A percentile compares a stretch with the other conserved stretches of the same genome.
phyloP scores from a whole-genome alignment of 2,329 filamentous ascomycete species.

The Hymenotorrendiella dingleyae region DNA sequence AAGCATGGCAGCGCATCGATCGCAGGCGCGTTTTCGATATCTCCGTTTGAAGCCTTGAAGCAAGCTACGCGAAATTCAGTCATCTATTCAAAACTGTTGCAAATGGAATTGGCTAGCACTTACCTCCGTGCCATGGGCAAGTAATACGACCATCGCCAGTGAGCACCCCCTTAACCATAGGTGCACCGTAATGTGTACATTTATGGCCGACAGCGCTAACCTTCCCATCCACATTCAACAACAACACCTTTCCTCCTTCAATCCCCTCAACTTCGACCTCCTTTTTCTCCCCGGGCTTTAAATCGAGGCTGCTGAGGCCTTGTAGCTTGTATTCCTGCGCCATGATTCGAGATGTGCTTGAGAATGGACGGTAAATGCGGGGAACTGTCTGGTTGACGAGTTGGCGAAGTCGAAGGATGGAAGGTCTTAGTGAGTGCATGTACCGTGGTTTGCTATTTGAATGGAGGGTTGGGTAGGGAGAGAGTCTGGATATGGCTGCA shows the following conservation, averaged over 20 bases:
- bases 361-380: slow-evolving; percentile 13
- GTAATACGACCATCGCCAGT: slow-evolving; percentile 77
- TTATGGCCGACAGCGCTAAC: slow-evolving; percentile 76
- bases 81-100: slow-evolving; percentile 2
- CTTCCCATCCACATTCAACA: slow-evolving; percentile 71
- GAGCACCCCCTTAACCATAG: slow-evolving; percentile 78
- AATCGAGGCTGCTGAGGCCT: slow-evolving; percentile 64
- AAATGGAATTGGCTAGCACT: slow-evolving; percentile 17
- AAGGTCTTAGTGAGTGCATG: slow-evolving; percentile 4
- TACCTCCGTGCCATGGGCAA: slow-evolving; percentile 95
- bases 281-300: slow-evolving; percentile 76
- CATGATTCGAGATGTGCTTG: slow-evolving; percentile 24
- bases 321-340: slow-evolving; percentile 66
- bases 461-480: background rate
- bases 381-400: slow-evolving; percentile 10
- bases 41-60: slow-evolving; percentile 83
- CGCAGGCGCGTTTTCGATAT: slow-evolving; percentile 91
- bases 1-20: slow-evolving; percentile 82
- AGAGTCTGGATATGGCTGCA: background rate
- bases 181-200: slow-evolving; percentile 90
- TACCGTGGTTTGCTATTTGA: background rate
- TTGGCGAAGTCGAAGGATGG: slow-evolving; percentile 11
- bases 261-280: slow-evolving; percentile 90
- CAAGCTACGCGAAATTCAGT: slow-evolving; percentile 55
- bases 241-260: slow-evolving; percentile 76